Percentiles rank a stretch among this genome's conserved stretches.
Conservation (phyloP, 2,329 filamentous ascomycete genomes). For the Colletotrichum echinochloae region DNA sequence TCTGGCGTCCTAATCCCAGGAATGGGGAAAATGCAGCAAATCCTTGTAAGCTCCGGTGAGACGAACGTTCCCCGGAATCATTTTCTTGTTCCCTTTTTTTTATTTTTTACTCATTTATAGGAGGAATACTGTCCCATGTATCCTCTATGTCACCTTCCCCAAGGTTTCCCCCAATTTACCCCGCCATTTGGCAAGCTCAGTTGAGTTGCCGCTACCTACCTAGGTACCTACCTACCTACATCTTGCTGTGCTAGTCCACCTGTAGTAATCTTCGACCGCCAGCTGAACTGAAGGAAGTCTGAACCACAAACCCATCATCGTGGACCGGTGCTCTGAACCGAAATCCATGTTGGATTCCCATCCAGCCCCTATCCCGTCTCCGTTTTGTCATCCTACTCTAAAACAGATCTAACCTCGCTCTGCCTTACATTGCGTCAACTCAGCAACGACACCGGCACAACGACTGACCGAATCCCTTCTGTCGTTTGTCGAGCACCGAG, state of each 20-base stretch:
- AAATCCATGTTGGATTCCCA: conserved; percentile 1
- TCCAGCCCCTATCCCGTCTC: neutral
- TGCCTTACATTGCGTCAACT: neutral
- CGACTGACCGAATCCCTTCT: neutral
- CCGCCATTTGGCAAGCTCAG: conserved; percentile 32
- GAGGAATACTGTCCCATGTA: too few relatives aligned
- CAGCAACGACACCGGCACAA: conserved; percentile 24
- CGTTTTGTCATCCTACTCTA: neutral
- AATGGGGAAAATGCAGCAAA: conserved; percentile 41
- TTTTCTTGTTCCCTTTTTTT: too few relatives aligned
- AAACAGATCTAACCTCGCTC: neutral
- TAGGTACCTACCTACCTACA: too few relatives aligned
- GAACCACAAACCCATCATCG: too few relatives aligned
- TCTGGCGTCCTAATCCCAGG: conserved; percentile 34
- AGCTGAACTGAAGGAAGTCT: conserved; percentile 6
- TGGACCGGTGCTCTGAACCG: conserved; percentile 23
- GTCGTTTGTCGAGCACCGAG: conserved; percentile 5
- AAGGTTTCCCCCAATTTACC: conserved; percentile 40
- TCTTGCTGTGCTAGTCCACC: too few relatives aligned
- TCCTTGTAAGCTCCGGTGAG: conserved; percentile 33
- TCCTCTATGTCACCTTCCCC: too few relatives aligned
- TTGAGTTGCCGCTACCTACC: neutral
- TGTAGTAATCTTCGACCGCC: too few relatives aligned
- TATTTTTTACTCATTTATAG: too few relatives aligned
- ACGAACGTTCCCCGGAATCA: too few relatives aligned